phyloP scores from a whole-genome alignment of 208 protist species.

The Novymonas esmeraldas region DNA sequence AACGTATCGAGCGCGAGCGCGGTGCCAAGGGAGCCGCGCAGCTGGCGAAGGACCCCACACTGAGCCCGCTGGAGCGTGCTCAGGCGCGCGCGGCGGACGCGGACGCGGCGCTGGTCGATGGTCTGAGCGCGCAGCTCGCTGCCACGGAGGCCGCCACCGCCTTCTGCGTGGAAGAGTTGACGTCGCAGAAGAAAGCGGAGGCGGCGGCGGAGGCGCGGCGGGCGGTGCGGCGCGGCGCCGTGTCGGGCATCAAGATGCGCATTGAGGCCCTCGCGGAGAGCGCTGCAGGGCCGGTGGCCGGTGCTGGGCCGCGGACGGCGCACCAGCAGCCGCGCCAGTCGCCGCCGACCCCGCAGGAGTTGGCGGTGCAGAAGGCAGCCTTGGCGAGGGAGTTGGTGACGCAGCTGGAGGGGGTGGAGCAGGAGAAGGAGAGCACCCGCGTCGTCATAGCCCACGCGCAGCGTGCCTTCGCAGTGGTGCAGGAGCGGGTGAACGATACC shows the following conservation, averaged over 20 bases:
- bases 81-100: background rate
- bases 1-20: background rate
- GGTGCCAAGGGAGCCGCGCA: background rate
- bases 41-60: background rate
- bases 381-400: background rate
- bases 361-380: background rate
- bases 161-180: conserved; percentile 1
- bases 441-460: background rate
- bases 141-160: background rate
- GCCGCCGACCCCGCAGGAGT: background rate
- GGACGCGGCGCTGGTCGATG: conserved; percentile 1
- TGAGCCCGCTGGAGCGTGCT: background rate
- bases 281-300: background rate
- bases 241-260: background rate
- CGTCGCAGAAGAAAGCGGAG: background rate
- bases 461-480: background rate
- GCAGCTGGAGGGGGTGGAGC: background rate
- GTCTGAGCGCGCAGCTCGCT: background rate
- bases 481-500: conserved; percentile 3
- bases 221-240: background rate
- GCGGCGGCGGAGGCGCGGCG: background rate
- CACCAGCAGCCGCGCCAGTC: background rate
- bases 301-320: too few species aligned
- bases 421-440: conserved; percentile 1
- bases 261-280: background rate